A percentile compares a stretch with the other conserved stretches of the same genome.
These are phyloP conservation scores for Ilyonectria robusta DNA, from an alignment of 2,329 filamentous ascomycete species.

Conservation along the genomic window DNA sequence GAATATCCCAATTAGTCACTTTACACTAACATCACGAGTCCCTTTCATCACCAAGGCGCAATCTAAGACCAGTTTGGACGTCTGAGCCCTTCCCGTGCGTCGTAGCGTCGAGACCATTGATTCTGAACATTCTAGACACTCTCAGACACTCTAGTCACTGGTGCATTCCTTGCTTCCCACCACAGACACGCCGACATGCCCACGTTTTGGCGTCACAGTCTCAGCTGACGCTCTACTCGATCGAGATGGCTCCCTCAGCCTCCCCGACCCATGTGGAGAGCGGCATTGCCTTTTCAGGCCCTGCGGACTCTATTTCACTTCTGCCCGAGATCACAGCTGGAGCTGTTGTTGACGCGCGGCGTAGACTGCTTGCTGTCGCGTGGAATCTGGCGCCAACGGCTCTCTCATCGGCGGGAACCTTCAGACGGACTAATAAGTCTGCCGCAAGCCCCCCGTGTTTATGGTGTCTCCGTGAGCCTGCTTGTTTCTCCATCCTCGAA, in stretches of 20 bases:
- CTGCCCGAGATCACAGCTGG: not conserved
- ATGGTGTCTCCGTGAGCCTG: not conserved
- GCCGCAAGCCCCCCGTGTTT: not conserved
- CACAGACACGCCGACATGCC: not conserved
- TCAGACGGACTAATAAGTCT: not conserved
- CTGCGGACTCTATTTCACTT: not conserved
- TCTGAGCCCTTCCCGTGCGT: no score
- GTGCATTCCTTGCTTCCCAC: slow-evolving; percentile 3
- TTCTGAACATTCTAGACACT: no score
- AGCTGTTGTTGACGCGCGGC: not conserved
- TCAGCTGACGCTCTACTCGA: not conserved
- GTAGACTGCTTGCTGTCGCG: not conserved
- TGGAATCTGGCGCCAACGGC: not conserved
- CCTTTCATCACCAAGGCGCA: no score
- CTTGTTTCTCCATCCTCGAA: not conserved
- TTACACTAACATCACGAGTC: no score
- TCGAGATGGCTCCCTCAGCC: not conserved
- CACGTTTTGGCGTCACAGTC: slow-evolving; percentile 1
- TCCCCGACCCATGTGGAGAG: not conserved
- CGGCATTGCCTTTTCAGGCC: not conserved
- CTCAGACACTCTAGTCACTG: not conserved
- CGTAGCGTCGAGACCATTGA: no score
- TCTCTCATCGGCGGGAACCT: not conserved
- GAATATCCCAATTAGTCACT: no score
- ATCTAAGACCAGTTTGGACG: no score